A percentile compares a stretch with the other conserved stretches of the same genome.
Evolutionary conservation across 495 filamentous ascomycete species (phyloP).

Genomic region (Penicillium ochrochloron): DNA sequence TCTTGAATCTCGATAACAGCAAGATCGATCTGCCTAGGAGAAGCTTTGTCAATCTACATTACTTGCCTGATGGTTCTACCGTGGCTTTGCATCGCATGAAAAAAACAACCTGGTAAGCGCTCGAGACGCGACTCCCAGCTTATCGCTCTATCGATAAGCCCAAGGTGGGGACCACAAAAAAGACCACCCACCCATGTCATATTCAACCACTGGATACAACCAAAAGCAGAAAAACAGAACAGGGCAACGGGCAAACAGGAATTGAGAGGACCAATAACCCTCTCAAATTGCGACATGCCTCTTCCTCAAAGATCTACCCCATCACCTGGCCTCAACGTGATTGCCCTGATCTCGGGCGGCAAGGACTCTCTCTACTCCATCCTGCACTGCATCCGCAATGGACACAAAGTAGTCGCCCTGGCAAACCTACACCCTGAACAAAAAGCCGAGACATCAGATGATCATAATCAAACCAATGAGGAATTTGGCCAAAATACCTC

Average conservation of each 20-base stretch:
- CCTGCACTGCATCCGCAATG: constrained; percentile 84
- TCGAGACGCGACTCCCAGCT: background rate
- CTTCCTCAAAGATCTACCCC: constrained; percentile 8
- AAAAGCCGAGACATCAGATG: background rate
- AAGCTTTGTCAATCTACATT: background rate
- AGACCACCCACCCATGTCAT: constrained; percentile 8
- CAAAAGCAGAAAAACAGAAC: background rate
- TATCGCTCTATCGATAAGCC: constrained; percentile 23
- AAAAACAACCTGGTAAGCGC: background rate
- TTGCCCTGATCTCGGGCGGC: constrained; percentile 91
- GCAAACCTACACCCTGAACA: constrained; percentile 78
- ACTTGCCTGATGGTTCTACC: background rate
- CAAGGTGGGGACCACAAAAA: constrained; percentile 15
- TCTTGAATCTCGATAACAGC: background rate
- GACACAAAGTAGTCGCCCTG: constrained; percentile 83
- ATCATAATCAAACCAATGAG: background rate
- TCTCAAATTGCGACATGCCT: constrained; percentile 11
- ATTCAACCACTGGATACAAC: background rate
- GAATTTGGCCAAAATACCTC: background rate
- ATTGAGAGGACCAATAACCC: constrained; percentile 1
- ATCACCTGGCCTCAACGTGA: constrained; percentile 66
- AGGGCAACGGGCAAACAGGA: constrained; percentile 7
- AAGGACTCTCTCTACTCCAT: constrained; percentile 96
- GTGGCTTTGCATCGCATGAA: background rate
- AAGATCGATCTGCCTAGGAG: too few relatives aligned